A percentile compares a stretch with the other conserved stretches of the same genome.
phyloP scores from a whole-genome alignment of 495 filamentous ascomycete species.

The Xylaria grammica region DNA sequence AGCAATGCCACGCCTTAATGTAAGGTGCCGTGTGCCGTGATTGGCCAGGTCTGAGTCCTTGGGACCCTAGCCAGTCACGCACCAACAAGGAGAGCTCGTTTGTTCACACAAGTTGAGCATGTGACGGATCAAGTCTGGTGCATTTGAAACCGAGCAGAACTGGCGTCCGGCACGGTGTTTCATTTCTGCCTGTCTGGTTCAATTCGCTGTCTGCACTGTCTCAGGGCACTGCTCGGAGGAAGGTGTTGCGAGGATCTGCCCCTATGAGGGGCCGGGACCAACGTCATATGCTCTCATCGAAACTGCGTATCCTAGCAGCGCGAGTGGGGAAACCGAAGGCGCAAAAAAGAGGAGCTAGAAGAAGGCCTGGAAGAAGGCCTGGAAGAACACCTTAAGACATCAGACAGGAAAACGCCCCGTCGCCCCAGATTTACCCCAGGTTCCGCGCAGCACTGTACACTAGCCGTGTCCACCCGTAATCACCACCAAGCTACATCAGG shows the following conservation, averaged over 20 bases:
- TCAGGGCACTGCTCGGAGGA: background rate
- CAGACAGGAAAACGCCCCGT: constrained; percentile 8
- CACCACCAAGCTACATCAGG: constrained; percentile 16
- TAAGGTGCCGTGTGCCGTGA: constrained; percentile 10
- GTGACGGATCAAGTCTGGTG: constrained; percentile 1
- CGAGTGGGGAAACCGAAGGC: background rate
- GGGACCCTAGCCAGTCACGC: background rate
- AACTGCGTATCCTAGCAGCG: background rate
- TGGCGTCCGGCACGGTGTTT: background rate
- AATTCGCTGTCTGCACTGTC: background rate
- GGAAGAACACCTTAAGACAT: background rate
- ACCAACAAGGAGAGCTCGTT: background rate
- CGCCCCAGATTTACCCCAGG: constrained; percentile 29
- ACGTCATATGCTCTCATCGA: constrained; percentile 18
- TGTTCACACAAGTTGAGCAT: background rate
- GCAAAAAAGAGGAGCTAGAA: background rate
- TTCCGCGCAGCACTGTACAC: constrained; percentile 11
- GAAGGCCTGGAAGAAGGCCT: background rate
- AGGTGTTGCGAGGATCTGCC: constrained; percentile 9
- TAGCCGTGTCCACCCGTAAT: constrained; percentile 1
- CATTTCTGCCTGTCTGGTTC: background rate
- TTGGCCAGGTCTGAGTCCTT: background rate
- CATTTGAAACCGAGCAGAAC: constrained; percentile 3
- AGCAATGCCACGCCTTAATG: background rate
- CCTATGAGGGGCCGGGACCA: constrained; percentile 9